These are phyloP conservation scores for Taiozyma sp. DNA, from an alignment of 1,139 yeast genomes.

Conservation along the genomic window DNA sequence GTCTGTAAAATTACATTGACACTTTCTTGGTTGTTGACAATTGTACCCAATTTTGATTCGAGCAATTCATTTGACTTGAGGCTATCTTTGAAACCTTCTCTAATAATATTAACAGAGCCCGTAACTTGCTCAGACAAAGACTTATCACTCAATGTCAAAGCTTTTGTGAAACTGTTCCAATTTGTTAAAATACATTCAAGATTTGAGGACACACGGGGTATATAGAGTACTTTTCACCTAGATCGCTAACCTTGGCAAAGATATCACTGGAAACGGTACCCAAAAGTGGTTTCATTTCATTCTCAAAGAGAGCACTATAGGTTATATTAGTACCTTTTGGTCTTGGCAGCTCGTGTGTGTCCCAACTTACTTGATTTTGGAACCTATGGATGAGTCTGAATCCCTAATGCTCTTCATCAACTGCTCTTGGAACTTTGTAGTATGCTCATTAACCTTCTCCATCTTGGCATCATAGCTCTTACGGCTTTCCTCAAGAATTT, in stretches of 20 bases:
- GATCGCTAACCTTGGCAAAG: background rate
- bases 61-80: background rate
- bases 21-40: background rate
- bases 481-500: slow-evolving; percentile 12
- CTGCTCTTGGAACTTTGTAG: background rate
- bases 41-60: background rate
- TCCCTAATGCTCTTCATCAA: slow-evolving; percentile 4
- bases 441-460: slow-evolving; percentile 1
- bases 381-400: background rate
- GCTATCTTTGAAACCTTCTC: background rate
- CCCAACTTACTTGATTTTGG: background rate
- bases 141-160: background rate
- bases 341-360: background rate
- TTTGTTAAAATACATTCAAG: slow-evolving; percentile 4
- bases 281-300: background rate
- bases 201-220: background rate
- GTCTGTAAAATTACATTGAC: background rate
- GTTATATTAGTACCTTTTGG: background rate
- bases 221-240: slow-evolving; percentile 1
- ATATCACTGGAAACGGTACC: background rate
- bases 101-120: background rate
- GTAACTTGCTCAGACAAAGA: background rate
- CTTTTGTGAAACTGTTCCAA: slow-evolving; percentile 1
- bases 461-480: slow-evolving; percentile 17
- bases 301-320: background rate